phyloP scores from a whole-genome alignment of 192 early-diverging fungal genomes.

The Backusella tuberculispora region DNA sequence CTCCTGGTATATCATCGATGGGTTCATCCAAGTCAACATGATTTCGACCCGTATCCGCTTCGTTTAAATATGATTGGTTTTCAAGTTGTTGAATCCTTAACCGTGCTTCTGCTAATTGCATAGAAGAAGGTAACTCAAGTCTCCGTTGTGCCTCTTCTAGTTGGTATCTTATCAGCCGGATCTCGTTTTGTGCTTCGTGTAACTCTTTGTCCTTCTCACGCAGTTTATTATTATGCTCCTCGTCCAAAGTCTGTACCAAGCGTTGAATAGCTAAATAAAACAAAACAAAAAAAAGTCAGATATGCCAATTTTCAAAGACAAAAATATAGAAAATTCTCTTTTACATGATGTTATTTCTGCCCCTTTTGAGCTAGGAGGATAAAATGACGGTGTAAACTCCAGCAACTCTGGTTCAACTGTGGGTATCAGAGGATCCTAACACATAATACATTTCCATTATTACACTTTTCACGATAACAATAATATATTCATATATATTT shows the following conservation, averaged over 20 bases:
- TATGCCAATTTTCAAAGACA: background rate
- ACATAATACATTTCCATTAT: background rate
- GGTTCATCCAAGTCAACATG: conserved; percentile 11
- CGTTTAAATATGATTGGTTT: conserved; percentile 40
- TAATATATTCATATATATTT: background rate
- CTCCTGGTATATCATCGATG: conserved; percentile 3
- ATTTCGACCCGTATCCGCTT: conserved; percentile 33
- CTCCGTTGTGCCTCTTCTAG: conserved; percentile 57
- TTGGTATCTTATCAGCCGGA: conserved; percentile 57
- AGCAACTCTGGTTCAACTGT: background rate
- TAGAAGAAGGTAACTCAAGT: conserved; percentile 49
- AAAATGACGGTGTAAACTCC: background rate
- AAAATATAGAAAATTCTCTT: background rate
- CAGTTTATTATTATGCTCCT: conserved; percentile 65
- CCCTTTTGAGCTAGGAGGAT: background rate
- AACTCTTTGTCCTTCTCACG: conserved; percentile 59
- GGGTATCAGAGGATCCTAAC: background rate
- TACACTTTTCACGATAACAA: too few relatives aligned
- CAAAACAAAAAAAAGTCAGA: background rate
- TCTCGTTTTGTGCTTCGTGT: conserved; percentile 55
- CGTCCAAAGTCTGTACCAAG: conserved; percentile 70
- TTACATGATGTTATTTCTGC: conserved; percentile 7
- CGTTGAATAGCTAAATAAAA: conserved; percentile 59
- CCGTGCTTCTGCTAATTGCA: conserved; percentile 61
- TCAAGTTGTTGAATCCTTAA: conserved; percentile 65